Percentiles rank a stretch among this genome's conserved stretches.
phyloP scores from a whole-genome alignment of 2,329 filamentous ascomycete genomes.

The Arthrobotrys sinensis region DNA sequence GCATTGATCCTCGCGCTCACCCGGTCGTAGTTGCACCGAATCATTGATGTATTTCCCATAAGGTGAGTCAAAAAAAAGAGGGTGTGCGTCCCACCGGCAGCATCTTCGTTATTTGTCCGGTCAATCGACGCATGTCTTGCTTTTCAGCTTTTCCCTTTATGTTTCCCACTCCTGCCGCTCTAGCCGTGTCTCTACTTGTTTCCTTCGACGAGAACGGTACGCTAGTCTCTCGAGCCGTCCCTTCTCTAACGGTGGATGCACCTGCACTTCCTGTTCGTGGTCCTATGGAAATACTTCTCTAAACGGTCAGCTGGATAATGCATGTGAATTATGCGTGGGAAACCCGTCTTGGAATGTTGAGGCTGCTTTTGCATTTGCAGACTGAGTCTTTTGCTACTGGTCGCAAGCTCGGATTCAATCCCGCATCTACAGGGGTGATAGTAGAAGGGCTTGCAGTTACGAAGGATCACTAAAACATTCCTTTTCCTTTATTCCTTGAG shows the following conservation, averaged over 20 bases:
- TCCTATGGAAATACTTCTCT: constrained; percentile 1
- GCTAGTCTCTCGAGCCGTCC: constrained; percentile 52
- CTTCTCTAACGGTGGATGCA: constrained; percentile 44
- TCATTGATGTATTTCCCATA: constrained; percentile 5
- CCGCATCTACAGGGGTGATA: constrained; percentile 6
- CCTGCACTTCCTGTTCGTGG: neutral
- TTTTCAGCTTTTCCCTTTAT: constrained; percentile 49
- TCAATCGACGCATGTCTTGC: constrained; percentile 36
- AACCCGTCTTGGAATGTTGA: constrained; percentile 41
- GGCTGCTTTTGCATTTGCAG: constrained; percentile 21
- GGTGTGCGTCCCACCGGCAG: neutral
- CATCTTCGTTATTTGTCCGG: constrained; percentile 46
- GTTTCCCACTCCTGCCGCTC: constrained; percentile 28
- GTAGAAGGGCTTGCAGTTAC: neutral
- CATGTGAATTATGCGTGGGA: constrained; percentile 31
- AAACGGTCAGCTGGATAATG: constrained; percentile 47
- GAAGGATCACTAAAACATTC: neutral
- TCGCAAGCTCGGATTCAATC: constrained; percentile 26
- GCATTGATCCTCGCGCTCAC: constrained; percentile 18
- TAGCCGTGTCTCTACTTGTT: constrained; percentile 7
- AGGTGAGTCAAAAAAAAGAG: constrained; percentile 23
- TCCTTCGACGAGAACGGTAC: constrained; percentile 26
- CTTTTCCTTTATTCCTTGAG: neutral
- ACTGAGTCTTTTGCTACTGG: constrained; percentile 30
- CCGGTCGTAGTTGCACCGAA: constrained; percentile 41